Base-by-base conservation (phyloP, 2,329 filamentous ascomycete genomes). In the Aspergillus felis region DNA sequence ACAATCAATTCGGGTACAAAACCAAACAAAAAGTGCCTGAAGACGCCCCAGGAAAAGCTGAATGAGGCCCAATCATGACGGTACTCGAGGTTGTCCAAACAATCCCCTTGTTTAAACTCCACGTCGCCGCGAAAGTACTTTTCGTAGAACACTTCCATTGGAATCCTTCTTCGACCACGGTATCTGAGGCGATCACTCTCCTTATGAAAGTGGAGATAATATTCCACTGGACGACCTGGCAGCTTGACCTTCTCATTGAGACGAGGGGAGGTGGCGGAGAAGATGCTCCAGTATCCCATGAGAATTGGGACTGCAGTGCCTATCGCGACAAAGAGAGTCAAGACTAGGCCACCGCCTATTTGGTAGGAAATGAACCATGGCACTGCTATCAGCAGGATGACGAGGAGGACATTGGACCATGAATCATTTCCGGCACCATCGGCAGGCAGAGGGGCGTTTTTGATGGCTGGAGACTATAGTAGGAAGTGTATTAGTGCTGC, bases 41-140 rank as follows among this genome's bases (percentile, higher is more conserved):
- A 72, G 22, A 73, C 57, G 6, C 64, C 61, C 58, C 58, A 59
- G 47, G 71, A 70, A 54, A 73, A 71, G 24, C 54, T 47, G 52
- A 72, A 72, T 27, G 57, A 66, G 12, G 69, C 67, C 71, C 71
- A 73, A 47, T 72, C 70, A 58, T 73, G 68, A 4, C 69, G 65
- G 55, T 69, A 71, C 54, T 73, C 70, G 55, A 73, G 42, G 22
- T 68, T 51, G n/a, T 73, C 71, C 10, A 72, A 61, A n/a, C 53
- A 54, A 27, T 72, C 70, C 17, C 69, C 70, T 17, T 72, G 27
- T 28, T 28, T 72, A 59, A 72, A 73, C n/a, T 69, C 65, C 14
- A 72, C 69, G 25, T 56, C 24, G n/a, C 69, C 68, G 41, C 68
- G 61, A 35, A 73, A 60, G 51, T 71, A 73, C 61, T 66, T 67